Percentiles rank a stretch among this genome's conserved stretches.
Conservation (phyloP, 192 early-diverging fungal species). For the Lobosporangium transversale region DNA sequence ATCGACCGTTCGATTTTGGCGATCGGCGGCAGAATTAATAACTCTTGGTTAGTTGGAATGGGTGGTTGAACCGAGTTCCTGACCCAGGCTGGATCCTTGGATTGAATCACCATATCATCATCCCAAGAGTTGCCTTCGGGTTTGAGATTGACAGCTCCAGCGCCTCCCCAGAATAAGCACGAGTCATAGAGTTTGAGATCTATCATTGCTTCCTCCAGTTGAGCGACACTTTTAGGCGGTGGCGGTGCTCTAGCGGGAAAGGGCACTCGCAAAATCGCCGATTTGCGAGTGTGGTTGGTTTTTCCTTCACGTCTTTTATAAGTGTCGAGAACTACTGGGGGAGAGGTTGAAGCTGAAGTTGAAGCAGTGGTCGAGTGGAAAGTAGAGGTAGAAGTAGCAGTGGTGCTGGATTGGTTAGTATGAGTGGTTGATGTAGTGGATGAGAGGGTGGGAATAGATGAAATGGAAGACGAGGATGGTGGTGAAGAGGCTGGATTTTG, state of each 20-base stretch:
- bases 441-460: too few species aligned
- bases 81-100: constrained; percentile 51
- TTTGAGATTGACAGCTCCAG: constrained; percentile 46
- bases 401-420: too few species aligned
- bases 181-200: constrained; percentile 42
- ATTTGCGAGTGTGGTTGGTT: constrained; percentile 3
- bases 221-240: constrained; percentile 31
- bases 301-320: not conserved
- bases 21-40: constrained; percentile 35
- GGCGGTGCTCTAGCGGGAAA: constrained; percentile 37
- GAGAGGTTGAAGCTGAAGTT: not conserved
- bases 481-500: too few species aligned
- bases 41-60: constrained; percentile 32
- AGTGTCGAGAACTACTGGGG: not conserved
- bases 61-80: constrained; percentile 33
- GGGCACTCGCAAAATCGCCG: constrained; percentile 11
- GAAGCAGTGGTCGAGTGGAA: not conserved
- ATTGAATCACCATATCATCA: constrained; percentile 51
- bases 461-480: too few species aligned
- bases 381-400: not conserved
- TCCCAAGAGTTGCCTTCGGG: constrained; percentile 52
- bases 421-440: too few species aligned
- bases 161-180: constrained; percentile 44
- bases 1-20: constrained; percentile 46
- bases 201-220: constrained; percentile 45